Evolutionary conservation across 441 rosid species (phyloP), one percentile per base, ranked within the genome.

Genomic region (Populus hybrid): DNA sequence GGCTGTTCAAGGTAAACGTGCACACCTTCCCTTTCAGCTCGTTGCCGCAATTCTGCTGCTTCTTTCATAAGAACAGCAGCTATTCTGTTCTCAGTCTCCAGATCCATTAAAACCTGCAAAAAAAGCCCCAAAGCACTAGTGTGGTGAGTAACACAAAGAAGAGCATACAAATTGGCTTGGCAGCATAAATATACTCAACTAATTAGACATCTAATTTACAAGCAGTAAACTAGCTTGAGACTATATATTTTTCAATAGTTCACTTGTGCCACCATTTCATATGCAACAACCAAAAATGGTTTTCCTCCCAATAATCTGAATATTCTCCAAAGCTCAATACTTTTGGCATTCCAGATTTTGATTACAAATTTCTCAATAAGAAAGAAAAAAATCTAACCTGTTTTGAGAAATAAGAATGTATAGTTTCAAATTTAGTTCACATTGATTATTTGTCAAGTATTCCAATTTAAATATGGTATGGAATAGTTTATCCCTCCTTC

Each of bases 51-150:
- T 53, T 93, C 99, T 12, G 95, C 93, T 6, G 97, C 97, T 87
- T 95, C 99, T 85, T 91, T 92, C 80, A 95, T 73, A 38, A 95
- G 95, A 77, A 91, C 82, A n/a, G 95, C 86, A 80, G 97, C 98
- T 81, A 94, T 88, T 76, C 97, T 87, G 79, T 94, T 95, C 70
- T 94, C 99, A 24, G 97, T 94, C 78, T 90, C 92, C 78, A 95
- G 79, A 90, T 93, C 98, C 99, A 95, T 95, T 78, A 64, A 53
- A 31, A 9, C 67, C 81, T 76, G 79, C 72, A 42, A 73, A 79
- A 11, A 40, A 65, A 72, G 74, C 68, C 72, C 20, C 24, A 61
- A 53, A 75, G n/a, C 61, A 18, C n/a, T 16, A 18, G 61, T 18
- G 8, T 3, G 2, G 61, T 53, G 20, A 42, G 7, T 50, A 53